Base-by-base conservation (phyloP, 257 asterid species). In the Asclepias syriaca region DNA sequence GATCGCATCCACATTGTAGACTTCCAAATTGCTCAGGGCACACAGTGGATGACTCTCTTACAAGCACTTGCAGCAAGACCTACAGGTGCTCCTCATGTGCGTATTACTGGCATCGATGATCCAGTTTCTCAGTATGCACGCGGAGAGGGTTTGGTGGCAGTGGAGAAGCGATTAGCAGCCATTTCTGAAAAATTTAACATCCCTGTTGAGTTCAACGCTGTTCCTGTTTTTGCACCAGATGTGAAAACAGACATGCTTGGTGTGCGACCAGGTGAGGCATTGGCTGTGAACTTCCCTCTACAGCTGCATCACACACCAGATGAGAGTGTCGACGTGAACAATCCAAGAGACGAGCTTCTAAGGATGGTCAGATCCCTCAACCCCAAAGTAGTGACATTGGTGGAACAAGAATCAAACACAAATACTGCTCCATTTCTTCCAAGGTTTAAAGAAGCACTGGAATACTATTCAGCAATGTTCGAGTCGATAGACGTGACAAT, bases 21-120 rank as follows among this genome's bases (percentile, higher is more conserved):
- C 81, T 93, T 87, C 82, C 98, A 93, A 75, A 88, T 93, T n/a
- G 95, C 89, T 0, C 97, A 90, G 70, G 98, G 98, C 39, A 88
- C 98, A 1, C 98, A 93, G 73, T 93, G 98, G 98, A 77, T 85
- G 87, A 93, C 98, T 71, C 90, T 93, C 22, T 74, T 93, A 55
- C 97, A 93, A 76, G 98, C 98, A 46, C 93, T 93, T 16, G 98
- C 97, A 0, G 92, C 98, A 34, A 77, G 98, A 46, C 97, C 96
- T 37, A 75, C 92, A n/a, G 97, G 98, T 0, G 77, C 98, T 18
- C 97, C 98, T 6, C 87, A 77, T 40, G 92, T 93, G n/a, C 93
- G 98, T 40, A 93, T 93, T 2, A 93, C 98, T 2, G 98, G 98
- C 69, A 93, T 90, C 13, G 98, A 93, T 18, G 98, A 93, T 29